Evolutionary conservation across 768 basidiomycete genomes (phyloP), one percentile per base, ranked within the genome.

Genomic region (Lanmaoa pseudosensibilis): DNA sequence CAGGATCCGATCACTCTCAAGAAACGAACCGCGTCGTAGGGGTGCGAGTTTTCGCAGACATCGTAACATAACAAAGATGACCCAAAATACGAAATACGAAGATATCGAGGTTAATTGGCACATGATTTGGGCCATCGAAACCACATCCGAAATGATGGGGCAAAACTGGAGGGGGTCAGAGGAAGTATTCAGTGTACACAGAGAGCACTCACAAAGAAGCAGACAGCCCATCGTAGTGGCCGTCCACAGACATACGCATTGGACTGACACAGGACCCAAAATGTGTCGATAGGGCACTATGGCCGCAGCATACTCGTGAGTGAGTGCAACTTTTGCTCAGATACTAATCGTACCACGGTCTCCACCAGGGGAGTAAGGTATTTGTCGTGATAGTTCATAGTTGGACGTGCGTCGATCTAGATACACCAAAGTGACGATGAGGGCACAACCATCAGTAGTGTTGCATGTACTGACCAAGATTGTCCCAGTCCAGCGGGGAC

Each of bases 61-160:
- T 9, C 52, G 57, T 6, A 50, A 15, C 12, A 23, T 27, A 19
- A 64, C 18, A 54, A 48, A 57, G 5, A 56, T 11, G 33, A 67
- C 25, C 16, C 15, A 54, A 27, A 49, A 48, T 5, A 63, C 21
- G 8, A 59, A 48, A 47, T 64, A 58, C 2, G 57, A 66, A 18
- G 54, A 57, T 45, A 64, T 47, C 11, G 34, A 57, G 8, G 57
- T 56, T 16, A 66, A 57, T 27, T 64, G 59, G 19, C 46, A 57
- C 49, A 51, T 45, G 9, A 59, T 57, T 11, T 32, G 52, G 6
- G 21, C 30, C 46, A 67, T 61, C 3, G 67, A 64, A 2, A 67
- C 19, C 16, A 67, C 59, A n/a, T 67, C 66, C 10, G 59, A 60
- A 39, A 67, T 39, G 23, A 67, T 41, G 1, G 66, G 66, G 23